Conservation (phyloP, 1,284 basidiomycete genomes). For the Ceratobasidium sp. region DNA sequence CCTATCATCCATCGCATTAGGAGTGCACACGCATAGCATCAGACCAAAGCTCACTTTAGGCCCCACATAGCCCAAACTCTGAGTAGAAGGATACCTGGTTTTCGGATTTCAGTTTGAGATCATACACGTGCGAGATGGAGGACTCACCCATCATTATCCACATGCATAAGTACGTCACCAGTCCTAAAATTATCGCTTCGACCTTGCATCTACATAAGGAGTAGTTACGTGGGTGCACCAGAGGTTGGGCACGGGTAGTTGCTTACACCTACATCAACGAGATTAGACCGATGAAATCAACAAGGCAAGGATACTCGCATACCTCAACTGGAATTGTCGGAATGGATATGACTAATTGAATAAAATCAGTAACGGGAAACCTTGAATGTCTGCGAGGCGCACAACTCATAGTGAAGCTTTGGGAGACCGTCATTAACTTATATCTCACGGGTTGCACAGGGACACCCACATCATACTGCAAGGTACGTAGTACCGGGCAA, state of each 20-base stretch:
- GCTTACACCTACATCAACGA: constrained; percentile 25
- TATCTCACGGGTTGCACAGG: neutral
- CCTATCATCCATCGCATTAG: neutral
- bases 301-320: neutral
- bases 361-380: neutral
- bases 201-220: constrained; percentile 7
- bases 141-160: constrained; percentile 30
- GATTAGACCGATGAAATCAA: neutral
- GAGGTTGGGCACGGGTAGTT: neutral
- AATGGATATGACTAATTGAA: constrained; percentile 20
- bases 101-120: neutral
- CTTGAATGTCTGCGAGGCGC: neutral
- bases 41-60: constrained; percentile 18
- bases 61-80: constrained; percentile 43
- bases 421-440: neutral
- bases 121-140: neutral
- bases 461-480: constrained; percentile 25
- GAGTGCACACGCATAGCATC: neutral
- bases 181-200: constrained; percentile 12
- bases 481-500: constrained; percentile 37
- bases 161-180: constrained; percentile 1
- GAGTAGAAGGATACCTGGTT: constrained; percentile 27
- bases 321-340: constrained; percentile 27
- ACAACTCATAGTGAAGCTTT: constrained; percentile 23
- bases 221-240: neutral